Conservation (phyloP, 2,329 filamentous ascomycete species). For the Helminthosporium solani region DNA sequence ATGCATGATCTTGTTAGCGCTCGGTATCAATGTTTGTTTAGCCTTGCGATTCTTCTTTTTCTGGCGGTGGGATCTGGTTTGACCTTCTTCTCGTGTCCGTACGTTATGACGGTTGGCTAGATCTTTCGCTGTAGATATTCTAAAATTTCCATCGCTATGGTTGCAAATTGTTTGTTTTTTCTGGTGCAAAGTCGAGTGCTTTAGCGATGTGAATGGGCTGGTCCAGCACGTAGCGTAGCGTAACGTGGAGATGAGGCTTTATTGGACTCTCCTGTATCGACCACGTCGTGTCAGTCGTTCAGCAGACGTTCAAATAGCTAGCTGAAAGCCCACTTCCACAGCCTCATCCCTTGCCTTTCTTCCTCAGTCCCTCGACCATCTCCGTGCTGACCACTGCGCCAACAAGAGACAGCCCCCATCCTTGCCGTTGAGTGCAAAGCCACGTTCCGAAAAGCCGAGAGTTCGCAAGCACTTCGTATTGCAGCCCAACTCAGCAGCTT, state of each 20-base stretch:
- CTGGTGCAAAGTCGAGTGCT: background rate
- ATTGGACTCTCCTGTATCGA: background rate
- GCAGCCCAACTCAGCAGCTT: background rate
- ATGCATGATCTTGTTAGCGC: background rate
- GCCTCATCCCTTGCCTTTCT: background rate
- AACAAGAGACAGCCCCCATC: background rate
- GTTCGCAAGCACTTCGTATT: background rate
- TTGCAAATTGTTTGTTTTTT: background rate
- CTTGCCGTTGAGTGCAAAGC: background rate
- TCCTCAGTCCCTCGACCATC: background rate
- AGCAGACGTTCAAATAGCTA: background rate
- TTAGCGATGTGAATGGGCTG: background rate
- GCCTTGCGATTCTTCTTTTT: background rate
- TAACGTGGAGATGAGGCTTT: background rate
- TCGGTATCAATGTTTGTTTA: background rate
- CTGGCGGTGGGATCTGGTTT: background rate
- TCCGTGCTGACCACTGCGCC: conserved; percentile 1
- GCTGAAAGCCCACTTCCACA: background rate
- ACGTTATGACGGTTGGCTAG: background rate
- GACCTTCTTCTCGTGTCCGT: background rate
- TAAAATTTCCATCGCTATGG: background rate
- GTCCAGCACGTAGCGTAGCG: background rate
- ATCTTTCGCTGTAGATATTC: background rate
- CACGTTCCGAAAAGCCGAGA: background rate
- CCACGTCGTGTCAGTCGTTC: background rate